A percentile compares a stretch with the other conserved stretches of the same genome.
These are phyloP conservation scores for Ophiostoma angusticollis DNA, from an alignment of 2,329 filamentous ascomycete species.

Conservation along the genomic window DNA sequence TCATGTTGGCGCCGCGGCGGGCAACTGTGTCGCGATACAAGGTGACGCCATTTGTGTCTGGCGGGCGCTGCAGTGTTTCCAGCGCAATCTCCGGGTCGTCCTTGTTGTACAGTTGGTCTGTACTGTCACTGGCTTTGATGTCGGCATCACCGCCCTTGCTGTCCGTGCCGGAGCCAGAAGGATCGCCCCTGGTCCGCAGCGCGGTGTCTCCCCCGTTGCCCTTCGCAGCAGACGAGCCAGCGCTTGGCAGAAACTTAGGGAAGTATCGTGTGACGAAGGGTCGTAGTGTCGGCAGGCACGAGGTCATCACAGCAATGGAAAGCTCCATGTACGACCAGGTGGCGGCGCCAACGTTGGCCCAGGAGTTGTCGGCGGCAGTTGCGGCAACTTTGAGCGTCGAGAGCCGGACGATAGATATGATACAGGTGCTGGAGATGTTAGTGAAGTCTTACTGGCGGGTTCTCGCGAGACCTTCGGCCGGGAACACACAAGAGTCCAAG, in stretches of 20 bases:
- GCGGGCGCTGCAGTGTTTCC: background rate
- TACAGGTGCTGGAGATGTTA: conserved; percentile 15
- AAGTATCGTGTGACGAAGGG: conserved; percentile 16
- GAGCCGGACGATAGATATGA: conserved; percentile 19
- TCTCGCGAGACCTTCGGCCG: too few relatives aligned
- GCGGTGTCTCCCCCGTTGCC: background rate
- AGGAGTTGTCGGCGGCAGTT: conserved; percentile 13
- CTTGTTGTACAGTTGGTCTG: background rate
- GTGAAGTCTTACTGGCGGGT: background rate
- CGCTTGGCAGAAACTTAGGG: conserved; percentile 12
- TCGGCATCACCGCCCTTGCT: background rate
- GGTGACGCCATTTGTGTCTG: background rate
- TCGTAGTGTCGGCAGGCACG: conserved; percentile 19
- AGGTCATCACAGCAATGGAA: conserved; percentile 17
- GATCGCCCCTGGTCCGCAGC: background rate
- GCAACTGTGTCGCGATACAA: conserved; percentile 1
- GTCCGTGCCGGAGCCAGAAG: background rate
- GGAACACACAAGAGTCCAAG: conserved; percentile 18
- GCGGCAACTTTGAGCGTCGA: conserved; percentile 17
- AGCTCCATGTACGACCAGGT: conserved; percentile 22
- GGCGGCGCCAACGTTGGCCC: conserved; percentile 19
- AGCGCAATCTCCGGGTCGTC: background rate
- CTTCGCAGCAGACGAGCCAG: background rate
- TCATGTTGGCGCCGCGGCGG: conserved; percentile 6
- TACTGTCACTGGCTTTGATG: conserved; percentile 2